Evolutionary conservation across 306 rosid species (phyloP).

Genomic region (Medicago ruthenica): DNA sequence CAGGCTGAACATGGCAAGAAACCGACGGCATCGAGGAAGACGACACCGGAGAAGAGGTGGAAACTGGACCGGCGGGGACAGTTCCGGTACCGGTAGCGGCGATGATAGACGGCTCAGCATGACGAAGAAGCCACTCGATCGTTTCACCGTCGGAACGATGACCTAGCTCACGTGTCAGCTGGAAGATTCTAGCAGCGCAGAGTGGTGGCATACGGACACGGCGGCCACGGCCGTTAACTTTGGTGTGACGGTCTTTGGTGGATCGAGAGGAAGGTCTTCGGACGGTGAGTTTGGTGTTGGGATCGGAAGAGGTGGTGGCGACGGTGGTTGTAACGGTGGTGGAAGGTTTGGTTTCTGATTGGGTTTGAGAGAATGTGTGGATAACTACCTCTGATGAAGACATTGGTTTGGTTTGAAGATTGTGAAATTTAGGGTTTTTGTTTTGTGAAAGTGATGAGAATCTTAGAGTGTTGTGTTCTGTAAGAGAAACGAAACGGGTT

Average conservation of each 20-base stretch:
- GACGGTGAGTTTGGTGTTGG: constrained; percentile 44
- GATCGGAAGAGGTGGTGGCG: constrained; percentile 1
- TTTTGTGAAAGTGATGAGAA: not conserved
- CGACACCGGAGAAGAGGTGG: constrained; percentile 43
- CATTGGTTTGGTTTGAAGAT: constrained; percentile 45
- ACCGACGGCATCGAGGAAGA: constrained; percentile 49
- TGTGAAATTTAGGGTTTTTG: constrained; percentile 60
- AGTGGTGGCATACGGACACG: constrained; percentile 96
- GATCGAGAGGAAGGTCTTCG: constrained; percentile 44
- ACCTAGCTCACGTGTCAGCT: constrained; percentile 90
- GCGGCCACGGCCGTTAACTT: constrained; percentile 94
- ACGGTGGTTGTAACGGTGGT: not conserved
- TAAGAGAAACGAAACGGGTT: not conserved
- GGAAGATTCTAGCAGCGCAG: constrained; percentile 90
- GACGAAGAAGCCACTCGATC: constrained; percentile 93
- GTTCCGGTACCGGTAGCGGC: constrained; percentile 90
- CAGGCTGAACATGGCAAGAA: constrained; percentile 54
- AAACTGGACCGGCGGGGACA: constrained; percentile 56
- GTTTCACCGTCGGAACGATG: constrained; percentile 99
- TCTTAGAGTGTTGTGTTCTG: not conserved
- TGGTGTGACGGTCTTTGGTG: constrained; percentile 87
- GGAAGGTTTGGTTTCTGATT: constrained; percentile 28
- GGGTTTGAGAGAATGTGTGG: constrained; percentile 45
- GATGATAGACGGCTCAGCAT: constrained; percentile 83
- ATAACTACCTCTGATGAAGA: constrained; percentile 59